phyloP scores from a whole-genome alignment of 306 rosid genomes.

The Medicago lupulina region DNA sequence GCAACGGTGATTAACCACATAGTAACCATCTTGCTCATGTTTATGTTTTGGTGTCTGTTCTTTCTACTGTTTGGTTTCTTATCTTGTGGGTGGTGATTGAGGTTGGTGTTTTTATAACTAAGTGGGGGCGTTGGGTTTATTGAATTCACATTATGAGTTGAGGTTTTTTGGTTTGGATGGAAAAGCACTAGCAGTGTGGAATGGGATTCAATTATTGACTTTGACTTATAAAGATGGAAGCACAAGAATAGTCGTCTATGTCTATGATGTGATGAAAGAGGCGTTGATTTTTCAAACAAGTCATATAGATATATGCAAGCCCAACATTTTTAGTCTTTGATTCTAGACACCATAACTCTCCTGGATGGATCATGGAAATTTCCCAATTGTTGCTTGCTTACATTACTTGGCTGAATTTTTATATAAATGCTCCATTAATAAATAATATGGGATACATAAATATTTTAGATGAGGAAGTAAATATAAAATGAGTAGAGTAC shows the following conservation, averaged over 20 bases:
- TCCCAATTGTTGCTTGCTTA: background rate
- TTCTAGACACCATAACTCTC: background rate
- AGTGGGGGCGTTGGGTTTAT: slow-evolving; percentile 10
- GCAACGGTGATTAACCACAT: slow-evolving; percentile 23
- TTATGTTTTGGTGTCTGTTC: too few species aligned
- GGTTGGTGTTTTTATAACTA: background rate
- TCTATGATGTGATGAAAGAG: background rate
- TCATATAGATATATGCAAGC: background rate
- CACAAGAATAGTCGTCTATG: background rate
- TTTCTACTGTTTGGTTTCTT: background rate
- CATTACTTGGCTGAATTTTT: too few species aligned
- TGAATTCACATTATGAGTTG: slow-evolving; percentile 5
- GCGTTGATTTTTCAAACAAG: background rate
- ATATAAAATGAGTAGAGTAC: too few species aligned
- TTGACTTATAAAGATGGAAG: background rate
- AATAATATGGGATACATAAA: too few species aligned
- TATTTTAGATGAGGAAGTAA: too few species aligned
- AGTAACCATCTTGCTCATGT: slow-evolving; percentile 5
- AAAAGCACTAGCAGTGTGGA: background rate
- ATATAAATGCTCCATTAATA: too few species aligned
- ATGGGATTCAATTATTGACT: background rate
- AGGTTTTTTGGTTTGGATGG: background rate
- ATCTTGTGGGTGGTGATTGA: background rate
- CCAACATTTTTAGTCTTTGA: background rate
- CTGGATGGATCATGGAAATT: slow-evolving; percentile 1